phyloP scores from a whole-genome alignment of 768 basidiomycete genomes.

The Candolleomyces eurysporus region DNA sequence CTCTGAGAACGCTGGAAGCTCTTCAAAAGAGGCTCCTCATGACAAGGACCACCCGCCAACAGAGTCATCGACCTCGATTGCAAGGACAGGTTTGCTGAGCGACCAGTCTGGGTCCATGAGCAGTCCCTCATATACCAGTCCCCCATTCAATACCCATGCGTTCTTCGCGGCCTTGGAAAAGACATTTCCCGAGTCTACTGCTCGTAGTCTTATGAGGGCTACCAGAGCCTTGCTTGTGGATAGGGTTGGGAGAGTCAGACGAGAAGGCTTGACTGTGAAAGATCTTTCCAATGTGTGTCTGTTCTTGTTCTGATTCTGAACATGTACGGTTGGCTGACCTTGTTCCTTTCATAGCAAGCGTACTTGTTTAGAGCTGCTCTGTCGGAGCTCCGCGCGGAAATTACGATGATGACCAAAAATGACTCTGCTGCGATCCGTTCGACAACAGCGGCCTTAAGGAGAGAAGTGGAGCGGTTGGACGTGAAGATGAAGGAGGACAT shows the following conservation, averaged over 20 bases:
- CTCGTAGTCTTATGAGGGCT: slow-evolving; percentile 80
- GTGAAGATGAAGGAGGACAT: slow-evolving; percentile 95
- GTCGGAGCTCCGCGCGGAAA: slow-evolving; percentile 85
- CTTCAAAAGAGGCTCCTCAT: slow-evolving; percentile 5
- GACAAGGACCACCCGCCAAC: slow-evolving; percentile 9
- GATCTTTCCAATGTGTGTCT: slow-evolving; percentile 78
- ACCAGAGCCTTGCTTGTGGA: slow-evolving; percentile 79
- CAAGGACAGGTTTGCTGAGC: slow-evolving; percentile 1
- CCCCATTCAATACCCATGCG: slow-evolving; percentile 81
- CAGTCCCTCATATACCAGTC: slow-evolving; percentile 50
- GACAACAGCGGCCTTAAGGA: slow-evolving; percentile 68
- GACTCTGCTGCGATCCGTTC: slow-evolving; percentile 83
- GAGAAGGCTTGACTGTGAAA: slow-evolving; percentile 71
- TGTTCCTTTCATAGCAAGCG: slow-evolving; percentile 63
- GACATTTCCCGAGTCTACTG: slow-evolving; percentile 71
- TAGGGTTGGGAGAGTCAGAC: slow-evolving; percentile 64
- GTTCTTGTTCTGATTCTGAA: not conserved
- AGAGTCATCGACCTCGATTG: slow-evolving; percentile 1
- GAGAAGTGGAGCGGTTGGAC: slow-evolving; percentile 83
- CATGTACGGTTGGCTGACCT: not conserved
- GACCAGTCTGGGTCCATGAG: slow-evolving; percentile 12
- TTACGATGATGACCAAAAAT: slow-evolving; percentile 77
- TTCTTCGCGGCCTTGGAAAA: slow-evolving; percentile 72
- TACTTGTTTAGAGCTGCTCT: slow-evolving; percentile 94
- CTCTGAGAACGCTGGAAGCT: slow-evolving; percentile 2